A percentile compares a stretch with the other conserved stretches of the same genome.
Evolutionary conservation across 2,329 filamentous ascomycete species (phyloP).

Genomic region (Alternaria sp.): DNA sequence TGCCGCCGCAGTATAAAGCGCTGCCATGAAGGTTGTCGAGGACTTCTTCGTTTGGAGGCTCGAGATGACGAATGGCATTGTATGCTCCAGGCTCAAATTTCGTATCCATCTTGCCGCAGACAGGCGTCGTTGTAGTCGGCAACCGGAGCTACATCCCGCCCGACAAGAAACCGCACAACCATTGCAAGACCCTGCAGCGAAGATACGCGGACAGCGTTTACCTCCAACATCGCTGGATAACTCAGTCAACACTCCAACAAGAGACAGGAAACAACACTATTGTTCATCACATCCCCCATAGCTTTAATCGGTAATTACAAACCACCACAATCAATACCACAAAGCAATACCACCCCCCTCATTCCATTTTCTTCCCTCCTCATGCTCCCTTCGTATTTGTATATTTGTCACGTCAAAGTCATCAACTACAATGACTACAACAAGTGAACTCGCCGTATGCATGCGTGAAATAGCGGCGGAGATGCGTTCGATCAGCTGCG

Average conservation of each 20-base stretch:
- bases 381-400: background rate
- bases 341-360: background rate
- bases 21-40: background rate
- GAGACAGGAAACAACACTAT: background rate
- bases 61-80: background rate
- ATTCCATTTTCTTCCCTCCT: background rate
- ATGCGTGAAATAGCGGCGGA: background rate
- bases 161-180: background rate
- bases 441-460: too few species aligned
- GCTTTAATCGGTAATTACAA: background rate
- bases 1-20: slow-evolving; percentile 50
- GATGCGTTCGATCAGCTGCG: background rate
- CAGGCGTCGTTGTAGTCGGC: accelerated
- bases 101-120: background rate
- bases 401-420: background rate
- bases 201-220: background rate
- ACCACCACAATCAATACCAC: background rate
- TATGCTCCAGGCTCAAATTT: background rate
- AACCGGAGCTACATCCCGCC: background rate
- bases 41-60: background rate
- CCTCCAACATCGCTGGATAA: too few species aligned
- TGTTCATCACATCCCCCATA: background rate
- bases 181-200: background rate
- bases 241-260: accelerated
- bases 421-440: too few species aligned